Base-by-base conservation (phyloP, 768 basidiomycete genomes). In the Mycena capillaripes region DNA sequence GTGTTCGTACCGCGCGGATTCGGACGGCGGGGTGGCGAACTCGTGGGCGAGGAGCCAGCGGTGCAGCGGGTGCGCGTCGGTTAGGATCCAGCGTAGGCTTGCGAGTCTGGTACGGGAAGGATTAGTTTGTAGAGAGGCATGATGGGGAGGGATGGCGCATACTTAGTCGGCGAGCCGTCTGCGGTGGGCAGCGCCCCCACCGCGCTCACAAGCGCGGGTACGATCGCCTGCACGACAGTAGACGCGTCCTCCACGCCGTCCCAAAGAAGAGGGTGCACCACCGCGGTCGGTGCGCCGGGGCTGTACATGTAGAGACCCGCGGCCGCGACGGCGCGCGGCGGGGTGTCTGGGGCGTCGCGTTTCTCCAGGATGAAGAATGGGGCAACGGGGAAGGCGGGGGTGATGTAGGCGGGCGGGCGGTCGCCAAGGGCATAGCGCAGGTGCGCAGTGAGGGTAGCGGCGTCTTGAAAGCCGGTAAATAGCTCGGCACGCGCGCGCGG, bases 41-140 rank as follows among this genome's bases (percentile, higher is more conserved):
- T 52, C 50, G 52, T 53, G 52, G 1, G 52, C 52, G 30, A 61
- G 19, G 68, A 69, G 68, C 68, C 68, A 69, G 42, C 53, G 59
- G 16, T 30, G 38, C 16, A 69, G 58, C 3, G 68, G 68, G 56
- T 69, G 68, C 40, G 68, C 60, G 38, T 69, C 68, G n/a, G 29
- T 25, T 0, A 53, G 32, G 19, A 34, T 19, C 59, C 59, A 42
- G 40, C 40, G 38, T 1, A 53, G 23, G 34, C 23, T 53, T 16
- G 11, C 32, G 7, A 55, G 34, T 55, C 52, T 65, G 17, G 27
- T 12, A 29, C 10, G 16, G 9, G 16, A 42, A 11, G 40, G 27
- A 12, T 53, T 29, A 29, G 52, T 10, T 29, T 16, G 12, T n/a
- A n/a, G 11, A 0, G 25, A 27, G 5, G 3, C 11, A 29, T 14